Base-by-base conservation (phyloP, 345 rosid species). In the Lenwebbia sp. region DNA sequence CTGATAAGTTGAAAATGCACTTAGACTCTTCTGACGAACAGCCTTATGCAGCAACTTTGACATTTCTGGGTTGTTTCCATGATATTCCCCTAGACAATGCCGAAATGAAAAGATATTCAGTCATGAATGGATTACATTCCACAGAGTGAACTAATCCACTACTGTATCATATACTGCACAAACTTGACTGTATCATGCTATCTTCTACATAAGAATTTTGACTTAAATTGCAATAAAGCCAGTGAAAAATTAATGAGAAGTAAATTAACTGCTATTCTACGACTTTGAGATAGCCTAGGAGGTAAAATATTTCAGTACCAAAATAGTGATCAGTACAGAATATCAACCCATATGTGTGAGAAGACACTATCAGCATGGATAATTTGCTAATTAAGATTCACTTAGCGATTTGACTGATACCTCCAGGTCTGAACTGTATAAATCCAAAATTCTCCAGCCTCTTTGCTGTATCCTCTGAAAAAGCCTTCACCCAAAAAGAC, bases 401-500 rank as follows among this genome's bases (percentile, higher is more conserved):
- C 30, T 76, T 37, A 28, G 56, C 37, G 53, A 4, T 51, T 82
- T 33, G 89, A 41, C 33, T 10, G 22, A 81, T 92, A 97, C 99
- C 99, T 93, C 99, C 99, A 84, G 99, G 95, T 88, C 99, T 94
- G 82, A 93, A 93, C 83, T 97, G 99, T 90, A 97, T 97, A 89
- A 95, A 97, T 51, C 99, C 99, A 84, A 92, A 97, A 83, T 97
- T 97, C 90, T 97, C 98, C 90, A 97, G 90, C 89, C 99, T 92
- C 90, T 97, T 97, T 26, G 99, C 95, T 53, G 99, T 97, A 86
- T 96, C 99, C 90, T 94, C 98, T 33, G 99, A 97, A 88, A 96
- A 97, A 86, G 99, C 99, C 90, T 97, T 97, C 85, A 96, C 99
- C 99, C 99, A 97, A 90, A 95, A 97, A 86, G 99, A 97, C 89